These are phyloP conservation scores for Entelexis paramagnoliae DNA, from an alignment of 1,139 yeast species.

Conservation along the genomic window DNA sequence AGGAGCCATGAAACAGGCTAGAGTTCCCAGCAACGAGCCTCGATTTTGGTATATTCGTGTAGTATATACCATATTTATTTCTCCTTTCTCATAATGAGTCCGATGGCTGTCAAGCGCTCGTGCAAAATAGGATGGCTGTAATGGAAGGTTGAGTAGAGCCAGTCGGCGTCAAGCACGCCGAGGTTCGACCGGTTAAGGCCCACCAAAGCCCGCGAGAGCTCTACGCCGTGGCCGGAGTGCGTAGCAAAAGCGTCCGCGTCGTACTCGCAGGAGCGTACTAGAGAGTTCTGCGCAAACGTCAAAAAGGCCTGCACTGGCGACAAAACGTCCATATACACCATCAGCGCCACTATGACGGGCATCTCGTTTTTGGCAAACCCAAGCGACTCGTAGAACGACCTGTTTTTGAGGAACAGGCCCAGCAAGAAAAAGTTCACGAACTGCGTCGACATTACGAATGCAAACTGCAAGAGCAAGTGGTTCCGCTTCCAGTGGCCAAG, in stretches of 20 bases:
- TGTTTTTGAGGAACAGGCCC: constrained; percentile 67
- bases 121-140: constrained; percentile 84
- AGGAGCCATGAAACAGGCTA: background rate
- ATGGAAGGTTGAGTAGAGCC: constrained; percentile 79
- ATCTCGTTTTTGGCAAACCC: constrained; percentile 50
- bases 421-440: constrained; percentile 59
- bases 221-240: constrained; percentile 56
- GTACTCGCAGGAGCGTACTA: constrained; percentile 79
- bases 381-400: constrained; percentile 64
- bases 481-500: constrained; percentile 94
- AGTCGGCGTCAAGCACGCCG: constrained; percentile 75
- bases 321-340: constrained; percentile 54
- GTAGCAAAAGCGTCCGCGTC: constrained; percentile 87
- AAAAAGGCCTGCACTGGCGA: constrained; percentile 65
- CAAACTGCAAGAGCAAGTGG: constrained; percentile 42
- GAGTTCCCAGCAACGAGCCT: background rate
- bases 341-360: constrained; percentile 73
- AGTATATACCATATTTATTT: background rate
- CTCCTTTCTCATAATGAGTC: constrained; percentile 12
- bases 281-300: constrained; percentile 54
- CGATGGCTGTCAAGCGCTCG: constrained; percentile 70
- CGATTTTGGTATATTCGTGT: too few relatives aligned
- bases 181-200: constrained; percentile 70
- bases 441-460: constrained; percentile 53
- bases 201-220: constrained; percentile 62